Base-by-base conservation (phyloP, 768 basidiomycete genomes). In the Trametes coccinea region DNA sequence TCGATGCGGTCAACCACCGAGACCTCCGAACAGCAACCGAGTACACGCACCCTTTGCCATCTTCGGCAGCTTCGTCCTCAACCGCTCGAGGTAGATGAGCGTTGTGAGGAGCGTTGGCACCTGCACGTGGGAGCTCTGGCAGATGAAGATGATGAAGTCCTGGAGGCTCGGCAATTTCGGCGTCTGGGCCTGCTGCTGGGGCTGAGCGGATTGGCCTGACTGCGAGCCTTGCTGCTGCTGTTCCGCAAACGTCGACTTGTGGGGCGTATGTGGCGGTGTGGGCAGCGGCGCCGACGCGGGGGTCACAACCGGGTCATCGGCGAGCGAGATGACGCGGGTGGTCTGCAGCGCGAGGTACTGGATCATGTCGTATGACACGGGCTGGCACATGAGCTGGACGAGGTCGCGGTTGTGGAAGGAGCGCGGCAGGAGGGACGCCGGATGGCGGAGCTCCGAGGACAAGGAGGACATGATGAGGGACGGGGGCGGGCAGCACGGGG, bases 71-170 rank as follows among this genome's bases (percentile, higher is more conserved):
- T 89, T 94, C 37, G 80, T 72, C 50, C 87, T 86, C 54, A 99
- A 81, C 39, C 96, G 85, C 65, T 95, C 90, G 65, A 99, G 87
- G 77, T 95, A 98, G 66, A 96, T 80, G 71, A 98, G 81, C 34
- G 95, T 97, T 37, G 92, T 86, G 53, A 97, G 86, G 56, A 99
- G 81, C 22, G 95, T 98, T 30, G 93, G 82, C 5, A 93, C 92
- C 73, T 93, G 93, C 50, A 98, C 94, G 70, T 93, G 92, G 44
- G 91, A 91, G 71, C 82, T 82, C 63, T 85, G 80, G 64, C 94
- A 87, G 56, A 98, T 80, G 70, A 85, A 84, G 56, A 83, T 75
- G 72, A 99, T 95, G 74, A 97, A 99, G 56, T 88, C 82, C 67
- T 91, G 85, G 52, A 99, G 79, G 40, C 87, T 82, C 39, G 92